Evolutionary conservation across 1,139 yeast genomes (phyloP).

Genomic region (Meyerozyma smithsonii): DNA sequence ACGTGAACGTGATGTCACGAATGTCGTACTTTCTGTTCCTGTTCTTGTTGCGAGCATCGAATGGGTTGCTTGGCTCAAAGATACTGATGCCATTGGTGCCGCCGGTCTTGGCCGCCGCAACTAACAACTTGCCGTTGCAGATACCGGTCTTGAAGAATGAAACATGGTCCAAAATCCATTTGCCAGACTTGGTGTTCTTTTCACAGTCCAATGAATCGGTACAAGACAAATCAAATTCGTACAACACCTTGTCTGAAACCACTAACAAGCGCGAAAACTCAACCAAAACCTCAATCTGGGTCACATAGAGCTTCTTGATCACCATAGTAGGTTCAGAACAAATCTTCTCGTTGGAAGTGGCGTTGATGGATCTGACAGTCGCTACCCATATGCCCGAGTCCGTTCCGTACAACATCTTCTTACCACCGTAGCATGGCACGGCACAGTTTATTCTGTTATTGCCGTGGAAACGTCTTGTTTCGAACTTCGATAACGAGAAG

Average conservation of each 20-base stretch:
- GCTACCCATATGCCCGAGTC: constrained; percentile 88
- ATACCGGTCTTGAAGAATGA: constrained; percentile 90
- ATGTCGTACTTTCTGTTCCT: constrained; percentile 66
- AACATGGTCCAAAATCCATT: constrained; percentile 78
- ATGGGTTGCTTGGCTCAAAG: constrained; percentile 67
- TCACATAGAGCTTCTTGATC: constrained; percentile 69
- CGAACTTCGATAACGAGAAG: constrained; percentile 70
- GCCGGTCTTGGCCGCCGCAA: constrained; percentile 83
- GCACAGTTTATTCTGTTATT: constrained; percentile 83
- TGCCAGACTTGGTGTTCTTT: constrained; percentile 71
- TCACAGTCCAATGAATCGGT: constrained; percentile 65
- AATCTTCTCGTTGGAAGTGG: constrained; percentile 41
- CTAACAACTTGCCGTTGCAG: constrained; percentile 81
- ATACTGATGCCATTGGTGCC: constrained; percentile 75
- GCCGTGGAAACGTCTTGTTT: constrained; percentile 66
- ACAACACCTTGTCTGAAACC: constrained; percentile 75
- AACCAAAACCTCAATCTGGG: constrained; percentile 88
- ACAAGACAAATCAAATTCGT: constrained; percentile 71
- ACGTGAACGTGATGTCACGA: constrained; percentile 74
- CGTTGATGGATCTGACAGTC: constrained; percentile 46
- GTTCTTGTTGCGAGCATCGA: constrained; percentile 53
- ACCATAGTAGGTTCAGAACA: constrained; percentile 77
- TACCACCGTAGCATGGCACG: constrained; percentile 92
- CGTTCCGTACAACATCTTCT: constrained; percentile 85
- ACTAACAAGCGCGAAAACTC: constrained; percentile 84